Base-by-base conservation (phyloP, 2,329 filamentous ascomycete genomes). In the Grosmannia penicillata region DNA sequence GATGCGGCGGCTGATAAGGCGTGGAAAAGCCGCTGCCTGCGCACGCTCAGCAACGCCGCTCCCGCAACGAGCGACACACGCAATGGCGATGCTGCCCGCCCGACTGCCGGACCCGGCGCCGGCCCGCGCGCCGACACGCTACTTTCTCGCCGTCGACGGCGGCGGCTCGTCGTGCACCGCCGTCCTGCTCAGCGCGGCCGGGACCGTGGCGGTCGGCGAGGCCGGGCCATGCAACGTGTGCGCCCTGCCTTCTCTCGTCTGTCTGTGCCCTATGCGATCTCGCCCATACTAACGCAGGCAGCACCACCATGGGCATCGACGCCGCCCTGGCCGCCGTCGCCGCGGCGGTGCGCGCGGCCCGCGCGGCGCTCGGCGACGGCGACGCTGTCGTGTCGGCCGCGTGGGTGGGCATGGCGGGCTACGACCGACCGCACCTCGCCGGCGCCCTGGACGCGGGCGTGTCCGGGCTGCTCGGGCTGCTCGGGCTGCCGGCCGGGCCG, bases 121-220 rank as follows among this genome's bases (percentile, higher is more conserved):
- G 15, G 7, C 3, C 28, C 4, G 3, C 17, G 15, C 18, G 28
- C 15, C 28, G 11, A 30, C n/a, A 19, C 17, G 19, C 9, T 32
- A 32, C 19, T 21, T 32, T 4, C 47, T 63, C 2, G 62, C 59
- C 27, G 51, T 63, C 15, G 60, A 64, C 47, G 60, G 59, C 0
- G 61, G 61, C 14, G 60, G 59, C 1, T 60, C 52, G 4, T 62
- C 61, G 42, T 62, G 59, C 41, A 59, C 56, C 17, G 61, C 59
- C n/a, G 52, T 51, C 3, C 41, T 60, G 10, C 41, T 56, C 6
- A 49, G 51, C 14, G 38, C 39, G 1, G 37, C 48, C 15, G 54
- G 54, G 3, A 33, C 44, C 5, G 36, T 47, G 1, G 53, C 51
- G 2, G 45, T 45, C 19, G 58, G 58, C 6, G 50, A 48, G 24